Conservation (phyloP, 495 filamentous ascomycete genomes). For the Penicillium subrubescens region DNA sequence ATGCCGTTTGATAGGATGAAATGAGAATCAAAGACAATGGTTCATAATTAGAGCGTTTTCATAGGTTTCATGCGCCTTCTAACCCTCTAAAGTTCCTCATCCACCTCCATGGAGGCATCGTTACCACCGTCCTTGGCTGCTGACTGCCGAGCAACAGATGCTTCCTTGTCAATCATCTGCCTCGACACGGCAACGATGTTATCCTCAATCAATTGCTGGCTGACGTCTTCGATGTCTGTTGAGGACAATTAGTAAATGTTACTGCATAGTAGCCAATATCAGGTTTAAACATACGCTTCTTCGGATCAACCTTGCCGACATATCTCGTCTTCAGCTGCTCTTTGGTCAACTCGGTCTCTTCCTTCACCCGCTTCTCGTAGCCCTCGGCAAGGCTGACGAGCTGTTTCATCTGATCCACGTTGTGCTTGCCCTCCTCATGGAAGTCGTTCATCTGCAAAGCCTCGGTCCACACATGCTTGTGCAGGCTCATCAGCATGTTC, state of each 20-base stretch:
- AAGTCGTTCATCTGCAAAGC: constrained; percentile 97
- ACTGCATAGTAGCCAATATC: not conserved
- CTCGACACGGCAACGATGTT: constrained; percentile 96
- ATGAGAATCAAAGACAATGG: constrained; percentile 6
- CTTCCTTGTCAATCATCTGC: constrained; percentile 99
- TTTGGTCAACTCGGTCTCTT: constrained; percentile 95
- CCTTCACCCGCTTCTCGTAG: constrained; percentile 98
- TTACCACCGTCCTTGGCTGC: constrained; percentile 55
- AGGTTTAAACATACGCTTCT: constrained; percentile 73
- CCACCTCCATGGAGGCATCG: constrained; percentile 59
- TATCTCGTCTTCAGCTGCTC: constrained; percentile 98
- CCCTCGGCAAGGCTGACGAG: constrained; percentile 89
- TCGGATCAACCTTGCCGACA: constrained; percentile 97
- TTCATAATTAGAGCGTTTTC: constrained; percentile 30
- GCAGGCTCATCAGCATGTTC: constrained; percentile 99
- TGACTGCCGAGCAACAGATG: constrained; percentile 62
- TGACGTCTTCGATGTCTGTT: constrained; percentile 86
- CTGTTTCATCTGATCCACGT: constrained; percentile 81
- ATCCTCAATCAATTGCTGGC: constrained; percentile 95
- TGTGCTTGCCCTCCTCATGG: constrained; percentile 76
- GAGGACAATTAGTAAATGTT: constrained; percentile 25
- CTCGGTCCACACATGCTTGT: constrained; percentile 99
- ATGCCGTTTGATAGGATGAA: not conserved
- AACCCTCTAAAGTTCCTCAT: constrained; percentile 57
- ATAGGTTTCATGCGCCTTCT: constrained; percentile 24